A percentile compares a stretch with the other conserved stretches of the same genome.
Conservation (phyloP, 352 stramenopile genomes). For the Globisporangium echinulatum region DNA sequence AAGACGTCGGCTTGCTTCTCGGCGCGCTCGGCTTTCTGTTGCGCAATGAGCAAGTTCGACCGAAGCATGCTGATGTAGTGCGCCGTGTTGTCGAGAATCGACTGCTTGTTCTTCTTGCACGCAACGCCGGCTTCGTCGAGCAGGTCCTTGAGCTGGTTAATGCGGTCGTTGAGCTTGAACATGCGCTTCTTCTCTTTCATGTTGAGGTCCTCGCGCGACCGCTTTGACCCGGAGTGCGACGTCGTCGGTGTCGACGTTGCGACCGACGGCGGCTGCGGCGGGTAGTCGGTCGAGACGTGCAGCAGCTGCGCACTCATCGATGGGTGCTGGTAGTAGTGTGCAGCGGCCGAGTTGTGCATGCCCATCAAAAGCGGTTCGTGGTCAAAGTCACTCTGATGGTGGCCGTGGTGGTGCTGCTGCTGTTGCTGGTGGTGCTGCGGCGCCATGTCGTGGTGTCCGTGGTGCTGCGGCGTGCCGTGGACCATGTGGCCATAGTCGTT, state of each 20-base stretch:
- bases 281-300: neutral
- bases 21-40: slow-evolving; percentile 51
- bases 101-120: slow-evolving; percentile 79
- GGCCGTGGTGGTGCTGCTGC: slow-evolving; percentile 11
- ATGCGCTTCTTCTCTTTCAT: slow-evolving; percentile 87
- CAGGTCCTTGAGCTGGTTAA: slow-evolving; percentile 66
- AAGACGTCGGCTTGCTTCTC: slow-evolving; percentile 39
- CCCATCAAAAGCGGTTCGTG: too few species aligned
- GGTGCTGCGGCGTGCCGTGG: slow-evolving; percentile 33
- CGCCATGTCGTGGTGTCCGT: slow-evolving; percentile 34
- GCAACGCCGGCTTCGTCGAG: slow-evolving; percentile 57
- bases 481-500: slow-evolving; percentile 36
- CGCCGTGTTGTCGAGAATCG: slow-evolving; percentile 54
- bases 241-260: slow-evolving; percentile 18
- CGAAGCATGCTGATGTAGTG: slow-evolving; percentile 71
- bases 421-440: slow-evolving; percentile 44
- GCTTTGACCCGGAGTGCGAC: slow-evolving; percentile 32
- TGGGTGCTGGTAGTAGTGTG: too few species aligned
- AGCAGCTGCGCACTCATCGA: too few species aligned
- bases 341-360: neutral
- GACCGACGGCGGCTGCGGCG: slow-evolving; percentile 5
- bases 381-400: too few species aligned
- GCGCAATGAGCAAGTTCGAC: slow-evolving; percentile 45
- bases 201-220: slow-evolving; percentile 75
- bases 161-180: slow-evolving; percentile 86